These are phyloP conservation scores for Scheffersomyces quercinus DNA, from an alignment of 1,139 yeast species.

Conservation along the genomic window DNA sequence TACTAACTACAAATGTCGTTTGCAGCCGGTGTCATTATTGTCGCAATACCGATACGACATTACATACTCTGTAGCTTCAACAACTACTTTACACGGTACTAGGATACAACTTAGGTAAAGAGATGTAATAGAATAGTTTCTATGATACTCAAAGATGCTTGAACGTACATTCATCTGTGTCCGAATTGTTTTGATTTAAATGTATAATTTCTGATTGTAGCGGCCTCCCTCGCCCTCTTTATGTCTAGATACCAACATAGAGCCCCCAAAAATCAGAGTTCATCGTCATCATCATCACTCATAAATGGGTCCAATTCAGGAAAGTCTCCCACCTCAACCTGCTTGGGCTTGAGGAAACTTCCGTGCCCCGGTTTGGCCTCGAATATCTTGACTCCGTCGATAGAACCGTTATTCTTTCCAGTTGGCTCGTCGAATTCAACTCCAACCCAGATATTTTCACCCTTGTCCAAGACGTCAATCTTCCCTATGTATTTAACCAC, in stretches of 20 bases:
- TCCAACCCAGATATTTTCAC: slow-evolving; percentile 47
- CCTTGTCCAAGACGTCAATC: slow-evolving; percentile 56
- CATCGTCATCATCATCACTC: slow-evolving; percentile 36
- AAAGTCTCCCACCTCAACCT: slow-evolving; percentile 54
- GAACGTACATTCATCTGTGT: too few relatives aligned
- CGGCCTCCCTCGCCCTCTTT: too few relatives aligned
- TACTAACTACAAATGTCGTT: too few relatives aligned
- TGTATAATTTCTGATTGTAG: too few relatives aligned
- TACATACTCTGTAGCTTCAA: too few relatives aligned
- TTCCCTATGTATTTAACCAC: slow-evolving; percentile 65
- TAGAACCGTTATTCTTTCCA: slow-evolving; percentile 45
- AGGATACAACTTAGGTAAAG: too few relatives aligned
- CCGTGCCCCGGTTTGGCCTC: slow-evolving; percentile 44
- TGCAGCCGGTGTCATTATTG: too few relatives aligned
- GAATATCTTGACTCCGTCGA: slow-evolving; percentile 36
- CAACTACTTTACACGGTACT: too few relatives aligned
- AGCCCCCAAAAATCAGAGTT: background rate
- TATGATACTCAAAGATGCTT: too few relatives aligned
- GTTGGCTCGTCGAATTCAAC: slow-evolving; percentile 52
- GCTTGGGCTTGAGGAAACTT: slow-evolving; percentile 50
- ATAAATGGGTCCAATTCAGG: slow-evolving; percentile 46
- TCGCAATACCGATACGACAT: too few relatives aligned
- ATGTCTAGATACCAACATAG: background rate
- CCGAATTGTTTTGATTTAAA: too few relatives aligned
- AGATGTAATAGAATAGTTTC: too few relatives aligned